Base-by-base conservation (phyloP, 2,329 filamentous ascomycete genomes). In the Fusarium cyanostomum region DNA sequence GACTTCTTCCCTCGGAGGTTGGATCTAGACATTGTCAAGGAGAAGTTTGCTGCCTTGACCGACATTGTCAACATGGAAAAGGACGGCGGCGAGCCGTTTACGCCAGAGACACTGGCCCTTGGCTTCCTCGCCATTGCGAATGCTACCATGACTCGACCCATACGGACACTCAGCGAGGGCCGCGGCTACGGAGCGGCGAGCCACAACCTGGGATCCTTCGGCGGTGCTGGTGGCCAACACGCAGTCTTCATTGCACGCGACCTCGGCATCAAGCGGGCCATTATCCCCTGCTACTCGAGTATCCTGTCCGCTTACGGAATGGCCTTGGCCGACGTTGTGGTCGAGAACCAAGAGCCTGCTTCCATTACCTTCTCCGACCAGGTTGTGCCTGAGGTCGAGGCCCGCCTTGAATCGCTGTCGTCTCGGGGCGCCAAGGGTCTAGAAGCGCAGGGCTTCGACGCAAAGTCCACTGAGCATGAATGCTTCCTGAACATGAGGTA, bases 111-210 rank as follows among this genome's bases (percentile, higher is more conserved):
- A 3, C n/a, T 73, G 0, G 90, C 90, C 0, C 86, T 89, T 58
- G 91, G 91, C 0, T 92, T 92, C 69, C 84, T 92, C 65, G 86
- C 89, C 50, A 88, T 92, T 41, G 89, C 89, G 5, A 91, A 92
- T 59, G 89, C 90, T 69, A 86, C 88, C 1, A 92, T 92, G 89
- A 88, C 86, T 0, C 80, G 90, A 28, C 91, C 91, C 0, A 93
- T 94, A 13, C 59, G 71, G 9, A 71, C 69, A 2, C 61, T 73
- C 0, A 73, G 66, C 10, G 71, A 73, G n/a, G 71, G 66, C 2
- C 71, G 71, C 0, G 72, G 71, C 1, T 73, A 71, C 16, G 68
- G 64, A 1, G 63, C 71, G 1, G 65, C 69, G 0, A 67, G 62
- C 2, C 72, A 74, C 2, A 67, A 73, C 26, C 11, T 73, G 1